These are phyloP conservation scores for Carex arenaria DNA, from an alignment of 202 grass and related monocot species.

Conservation along the genomic window DNA sequence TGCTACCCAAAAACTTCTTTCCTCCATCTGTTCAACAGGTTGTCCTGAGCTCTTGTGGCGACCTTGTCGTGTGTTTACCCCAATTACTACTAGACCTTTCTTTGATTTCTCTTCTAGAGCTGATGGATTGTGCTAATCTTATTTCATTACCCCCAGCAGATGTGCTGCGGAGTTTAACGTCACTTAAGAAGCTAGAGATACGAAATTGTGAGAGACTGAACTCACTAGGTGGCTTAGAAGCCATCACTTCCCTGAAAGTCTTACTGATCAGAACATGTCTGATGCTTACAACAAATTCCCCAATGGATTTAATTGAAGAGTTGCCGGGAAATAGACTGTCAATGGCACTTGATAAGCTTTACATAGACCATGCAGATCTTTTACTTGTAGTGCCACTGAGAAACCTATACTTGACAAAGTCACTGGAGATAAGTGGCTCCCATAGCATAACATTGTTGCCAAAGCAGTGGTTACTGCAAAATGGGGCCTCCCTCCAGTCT, in stretches of 20 bases:
- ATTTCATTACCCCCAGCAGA: neutral
- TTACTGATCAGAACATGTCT: neutral
- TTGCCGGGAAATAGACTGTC: neutral
- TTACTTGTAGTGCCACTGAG: neutral
- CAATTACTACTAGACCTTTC: neutral
- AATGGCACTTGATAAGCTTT: neutral
- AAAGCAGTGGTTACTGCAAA: neutral
- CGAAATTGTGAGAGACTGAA: neutral
- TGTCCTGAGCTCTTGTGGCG: constrained; percentile 10
- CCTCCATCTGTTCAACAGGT: constrained; percentile 14
- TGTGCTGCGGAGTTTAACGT: neutral
- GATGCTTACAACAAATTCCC: neutral
- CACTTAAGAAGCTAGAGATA: neutral
- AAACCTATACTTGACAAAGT: no score
- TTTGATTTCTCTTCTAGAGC: neutral
- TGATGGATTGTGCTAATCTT: constrained; percentile 10
- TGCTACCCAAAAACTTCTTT: constrained; percentile 6
- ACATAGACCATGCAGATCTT: neutral
- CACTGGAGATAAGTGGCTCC: neutral
- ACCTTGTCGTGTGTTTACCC: neutral
- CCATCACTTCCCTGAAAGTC: neutral
- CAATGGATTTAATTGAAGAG: neutral
- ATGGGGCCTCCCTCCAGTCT: neutral
- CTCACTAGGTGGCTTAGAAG: constrained; percentile 23
- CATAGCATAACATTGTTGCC: neutral